These are phyloP conservation scores for Fusarium sp. DNA, from an alignment of 2,329 filamentous ascomycete genomes.

Conservation along the genomic window DNA sequence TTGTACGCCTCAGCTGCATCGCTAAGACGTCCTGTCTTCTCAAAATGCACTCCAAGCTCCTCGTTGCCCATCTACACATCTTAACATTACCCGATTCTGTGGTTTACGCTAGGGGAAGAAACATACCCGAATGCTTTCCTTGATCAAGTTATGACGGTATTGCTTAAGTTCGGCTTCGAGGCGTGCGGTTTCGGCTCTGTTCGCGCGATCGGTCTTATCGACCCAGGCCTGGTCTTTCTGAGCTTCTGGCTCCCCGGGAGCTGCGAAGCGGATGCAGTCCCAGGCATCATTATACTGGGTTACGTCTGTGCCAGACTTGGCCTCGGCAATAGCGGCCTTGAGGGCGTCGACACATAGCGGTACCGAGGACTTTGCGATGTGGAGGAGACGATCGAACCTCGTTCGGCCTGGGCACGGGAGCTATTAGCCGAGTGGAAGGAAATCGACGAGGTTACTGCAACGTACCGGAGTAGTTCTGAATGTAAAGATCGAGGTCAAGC, in stretches of 20 bases:
- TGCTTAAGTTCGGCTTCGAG: conserved; percentile 87
- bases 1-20: conserved; percentile 82
- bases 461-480: conserved; percentile 87
- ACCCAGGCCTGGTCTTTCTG: conserved; percentile 79
- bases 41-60: conserved; percentile 87
- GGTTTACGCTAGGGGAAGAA: too few species aligned
- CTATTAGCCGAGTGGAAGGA: conserved; percentile 15
- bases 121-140: conserved; percentile 89
- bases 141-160: conserved; percentile 97
- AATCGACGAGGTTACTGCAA: neutral
- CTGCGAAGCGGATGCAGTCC: conserved; percentile 71
- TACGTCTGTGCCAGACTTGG: conserved; percentile 81
- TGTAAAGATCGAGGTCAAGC: conserved; percentile 91
- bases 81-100: conserved; percentile 20
- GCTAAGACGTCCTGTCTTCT: conserved; percentile 79
- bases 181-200: conserved; percentile 77
- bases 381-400: conserved; percentile 81
- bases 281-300: conserved; percentile 77
- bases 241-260: conserved; percentile 76
- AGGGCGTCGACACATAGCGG: conserved; percentile 84
- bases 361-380: conserved; percentile 84
- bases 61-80: conserved; percentile 86
- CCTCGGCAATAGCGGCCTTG: conserved; percentile 79
- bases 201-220: conserved; percentile 72
- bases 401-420: conserved; percentile 72